Evolutionary conservation across 768 basidiomycete species (phyloP).

Genomic region (Leucosporidium creatinivorum): DNA sequence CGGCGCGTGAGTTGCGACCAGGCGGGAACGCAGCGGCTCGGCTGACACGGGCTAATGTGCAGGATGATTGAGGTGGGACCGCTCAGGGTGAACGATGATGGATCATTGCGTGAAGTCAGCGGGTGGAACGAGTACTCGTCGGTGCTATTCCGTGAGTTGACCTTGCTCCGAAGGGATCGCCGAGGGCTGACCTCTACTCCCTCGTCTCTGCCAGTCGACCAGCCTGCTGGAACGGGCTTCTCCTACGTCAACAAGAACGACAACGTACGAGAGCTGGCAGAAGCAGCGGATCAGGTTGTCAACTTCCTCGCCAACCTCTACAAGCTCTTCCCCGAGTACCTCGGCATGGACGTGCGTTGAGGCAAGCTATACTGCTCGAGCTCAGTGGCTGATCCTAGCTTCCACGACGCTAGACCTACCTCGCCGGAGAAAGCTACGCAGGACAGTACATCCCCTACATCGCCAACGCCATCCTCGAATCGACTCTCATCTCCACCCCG

Average conservation of each 20-base stretch:
- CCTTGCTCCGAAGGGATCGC: no score
- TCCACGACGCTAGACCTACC: constrained; percentile 62
- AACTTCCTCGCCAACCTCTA: constrained; percentile 85
- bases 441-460: constrained; percentile 98
- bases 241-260: constrained; percentile 80
- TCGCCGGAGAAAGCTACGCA: constrained; percentile 93
- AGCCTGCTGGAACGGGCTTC: constrained; percentile 92
- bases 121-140: constrained; percentile 58
- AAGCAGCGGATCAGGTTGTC: constrained; percentile 72
- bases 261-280: constrained; percentile 69
- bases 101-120: constrained; percentile 20
- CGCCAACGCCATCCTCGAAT: constrained; percentile 47
- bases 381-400: not conserved
- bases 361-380: not conserved
- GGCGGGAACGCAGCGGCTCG: not conserved
- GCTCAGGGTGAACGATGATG: constrained; percentile 12
- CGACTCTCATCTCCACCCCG: constrained; percentile 13
- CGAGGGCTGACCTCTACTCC: not conserved
- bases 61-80: constrained; percentile 35
- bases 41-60: constrained; percentile 28
- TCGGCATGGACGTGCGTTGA: constrained; percentile 64
- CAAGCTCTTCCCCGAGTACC: constrained; percentile 79
- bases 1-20: constrained; percentile 44
- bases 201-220: constrained; percentile 61
- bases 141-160: constrained; percentile 74